A percentile compares a stretch with the other conserved stretches of the same genome.
Evolutionary conservation across 2,329 filamentous ascomycete species (phyloP).

Genomic region (Cadophora sp.): DNA sequence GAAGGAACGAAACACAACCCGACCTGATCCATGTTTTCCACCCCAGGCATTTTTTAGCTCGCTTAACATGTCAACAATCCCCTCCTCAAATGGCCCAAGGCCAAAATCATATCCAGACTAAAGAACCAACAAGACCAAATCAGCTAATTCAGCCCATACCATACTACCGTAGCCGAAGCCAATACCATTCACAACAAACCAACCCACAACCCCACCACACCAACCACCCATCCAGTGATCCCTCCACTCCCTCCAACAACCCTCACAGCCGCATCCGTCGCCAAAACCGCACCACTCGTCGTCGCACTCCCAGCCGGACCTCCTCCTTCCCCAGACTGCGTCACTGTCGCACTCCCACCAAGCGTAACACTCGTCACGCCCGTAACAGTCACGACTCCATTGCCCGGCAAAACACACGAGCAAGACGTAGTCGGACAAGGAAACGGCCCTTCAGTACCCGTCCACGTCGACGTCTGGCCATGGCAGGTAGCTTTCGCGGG

Average conservation of each 20-base stretch:
- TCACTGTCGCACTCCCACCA: not conserved
- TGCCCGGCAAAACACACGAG: conserved; percentile 13
- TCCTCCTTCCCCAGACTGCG: not conserved
- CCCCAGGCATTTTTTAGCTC: not conserved
- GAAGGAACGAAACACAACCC: too few species aligned
- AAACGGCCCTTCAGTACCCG: conserved; percentile 16
- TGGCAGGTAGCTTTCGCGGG: conserved; percentile 15
- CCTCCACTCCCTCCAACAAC: not conserved
- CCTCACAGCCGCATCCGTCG: not conserved
- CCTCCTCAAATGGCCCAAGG: too few species aligned
- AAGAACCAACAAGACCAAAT: too few species aligned
- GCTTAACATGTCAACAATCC: not conserved
- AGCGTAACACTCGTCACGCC: not conserved
- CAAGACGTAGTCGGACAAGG: conserved; percentile 15
- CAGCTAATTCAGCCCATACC: too few species aligned
- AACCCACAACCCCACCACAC: not conserved
- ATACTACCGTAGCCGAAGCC: too few species aligned
- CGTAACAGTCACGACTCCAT: conserved; percentile 13
- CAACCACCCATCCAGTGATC: not conserved
- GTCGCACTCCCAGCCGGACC: not conserved
- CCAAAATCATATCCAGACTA: too few species aligned
- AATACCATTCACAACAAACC: not conserved
- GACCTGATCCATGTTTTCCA: too few species aligned
- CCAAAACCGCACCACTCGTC: conserved; percentile 9
- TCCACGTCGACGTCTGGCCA: conserved; percentile 22